Evolutionary conservation across 805 yeast species (phyloP).

Genomic region (Hyphopichia homilentoma): DNA sequence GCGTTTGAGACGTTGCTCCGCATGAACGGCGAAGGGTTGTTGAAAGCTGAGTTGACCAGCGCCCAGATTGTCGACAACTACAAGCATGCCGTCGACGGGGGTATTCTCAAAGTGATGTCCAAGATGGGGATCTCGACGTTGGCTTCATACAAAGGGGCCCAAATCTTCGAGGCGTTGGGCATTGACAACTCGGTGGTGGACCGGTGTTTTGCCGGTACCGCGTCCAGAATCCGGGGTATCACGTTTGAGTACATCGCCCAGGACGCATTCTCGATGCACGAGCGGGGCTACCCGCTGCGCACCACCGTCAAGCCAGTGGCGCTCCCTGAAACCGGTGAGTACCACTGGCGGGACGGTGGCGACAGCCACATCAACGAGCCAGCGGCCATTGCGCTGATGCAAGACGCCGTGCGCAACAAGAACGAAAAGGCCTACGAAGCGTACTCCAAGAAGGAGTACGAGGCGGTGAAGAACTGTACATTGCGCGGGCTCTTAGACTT

Average conservation of each 20-base stretch:
- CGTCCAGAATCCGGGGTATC: constrained; percentile 93
- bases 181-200: constrained; percentile 93
- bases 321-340: constrained; percentile 93
- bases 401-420: constrained; percentile 97
- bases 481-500: constrained; percentile 91
- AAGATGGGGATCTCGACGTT: constrained; percentile 99
- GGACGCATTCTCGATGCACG: constrained; percentile 93
- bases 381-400: constrained; percentile 88
- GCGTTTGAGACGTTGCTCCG: constrained; percentile 85
- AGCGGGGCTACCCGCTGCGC: constrained; percentile 83
- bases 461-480: constrained; percentile 89
- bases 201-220: constrained; percentile 95
- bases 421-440: constrained; percentile 90
- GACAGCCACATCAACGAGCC: constrained; percentile 95
- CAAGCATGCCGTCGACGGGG: constrained; percentile 81
- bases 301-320: constrained; percentile 65
- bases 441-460: constrained; percentile 84
- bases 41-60: constrained; percentile 53
- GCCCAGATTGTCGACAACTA: constrained; percentile 70
- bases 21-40: constrained; percentile 76
- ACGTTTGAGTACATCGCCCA: constrained; percentile 95
- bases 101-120: constrained; percentile 95
- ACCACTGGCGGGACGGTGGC: constrained; percentile 99
- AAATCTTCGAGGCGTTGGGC: constrained; percentile 95
- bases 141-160: constrained; percentile 99